These are phyloP conservation scores for Aureobasidium sp. DNA, from an alignment of 2,329 filamentous ascomycete species.

Conservation along the genomic window DNA sequence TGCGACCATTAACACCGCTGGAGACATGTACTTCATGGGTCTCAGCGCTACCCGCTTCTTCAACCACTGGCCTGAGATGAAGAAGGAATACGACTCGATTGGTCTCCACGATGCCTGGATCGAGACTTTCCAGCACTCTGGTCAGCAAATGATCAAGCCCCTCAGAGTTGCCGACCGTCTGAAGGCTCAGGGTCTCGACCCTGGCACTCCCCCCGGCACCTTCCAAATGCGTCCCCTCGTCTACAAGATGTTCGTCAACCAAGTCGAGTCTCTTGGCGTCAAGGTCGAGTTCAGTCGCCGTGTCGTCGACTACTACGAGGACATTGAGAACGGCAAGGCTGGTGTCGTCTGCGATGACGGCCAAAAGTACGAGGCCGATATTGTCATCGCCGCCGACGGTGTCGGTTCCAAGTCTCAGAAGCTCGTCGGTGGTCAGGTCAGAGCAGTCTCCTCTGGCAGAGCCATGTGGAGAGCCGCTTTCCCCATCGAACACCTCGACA, in stretches of 20 bases:
- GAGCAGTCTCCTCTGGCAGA: slow-evolving; percentile 28
- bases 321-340: slow-evolving; percentile 26
- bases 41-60: slow-evolving; percentile 50
- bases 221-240: slow-evolving; percentile 52
- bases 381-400: slow-evolving; percentile 30
- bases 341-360: slow-evolving; percentile 33
- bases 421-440: slow-evolving; percentile 39
- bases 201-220: slow-evolving; percentile 45
- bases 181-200: slow-evolving; percentile 37
- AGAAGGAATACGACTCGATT: slow-evolving; percentile 44
- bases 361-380: slow-evolving; percentile 36
- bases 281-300: slow-evolving; percentile 36
- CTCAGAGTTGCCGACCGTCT: slow-evolving; percentile 46
- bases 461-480: slow-evolving; percentile 30
- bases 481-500: slow-evolving; percentile 37
- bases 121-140: slow-evolving; percentile 49
- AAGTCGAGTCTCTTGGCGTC: slow-evolving; percentile 41
- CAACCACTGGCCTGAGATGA: slow-evolving; percentile 50
- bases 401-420: slow-evolving; percentile 41
- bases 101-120: slow-evolving; percentile 50
- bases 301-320: slow-evolving; percentile 41
- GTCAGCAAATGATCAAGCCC: slow-evolving; percentile 43
- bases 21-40: slow-evolving; percentile 57
- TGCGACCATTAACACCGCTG: slow-evolving; percentile 45
- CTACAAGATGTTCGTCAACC: slow-evolving; percentile 49